phyloP scores from a whole-genome alignment of 179 eudicot genomes.

The Carnegiea gigantea region DNA sequence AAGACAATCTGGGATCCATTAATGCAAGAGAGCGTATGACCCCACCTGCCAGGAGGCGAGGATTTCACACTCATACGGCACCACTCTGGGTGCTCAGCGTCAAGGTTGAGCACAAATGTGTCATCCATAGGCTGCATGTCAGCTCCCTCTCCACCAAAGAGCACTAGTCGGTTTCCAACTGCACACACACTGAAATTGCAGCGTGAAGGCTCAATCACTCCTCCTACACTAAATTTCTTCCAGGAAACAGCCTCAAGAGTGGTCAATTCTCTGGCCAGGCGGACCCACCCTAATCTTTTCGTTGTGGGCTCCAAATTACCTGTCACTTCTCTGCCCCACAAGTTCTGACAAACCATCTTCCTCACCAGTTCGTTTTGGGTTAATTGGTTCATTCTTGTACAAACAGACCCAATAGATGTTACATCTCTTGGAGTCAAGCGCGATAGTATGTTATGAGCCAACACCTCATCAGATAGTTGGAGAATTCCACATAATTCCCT shows the following conservation, averaged over 20 bases:
- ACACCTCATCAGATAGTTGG: constrained; percentile 82
- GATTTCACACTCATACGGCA: constrained; percentile 58
- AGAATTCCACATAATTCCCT: constrained; percentile 60
- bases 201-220: constrained; percentile 79
- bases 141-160: constrained; percentile 90
- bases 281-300: constrained; percentile 80
- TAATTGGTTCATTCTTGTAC: constrained; percentile 56
- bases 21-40: constrained; percentile 79
- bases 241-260: constrained; percentile 85
- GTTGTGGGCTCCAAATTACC: constrained; percentile 66
- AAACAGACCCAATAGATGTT: constrained; percentile 82
- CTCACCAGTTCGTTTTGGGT: constrained; percentile 78
- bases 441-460: constrained; percentile 76
- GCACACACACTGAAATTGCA: constrained; percentile 93
- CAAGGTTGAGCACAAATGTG: constrained; percentile 79
- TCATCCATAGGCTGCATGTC: constrained; percentile 94
- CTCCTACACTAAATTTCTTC: constrained; percentile 78
- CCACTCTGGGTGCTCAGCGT: constrained; percentile 75
- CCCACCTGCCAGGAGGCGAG: constrained; percentile 94
- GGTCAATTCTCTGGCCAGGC: constrained; percentile 78
- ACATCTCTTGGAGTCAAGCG: constrained; percentile 86
- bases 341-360: constrained; percentile 86
- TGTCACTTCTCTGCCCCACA: constrained; percentile 87
- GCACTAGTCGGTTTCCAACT: constrained; percentile 71
- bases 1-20: constrained; percentile 73